phyloP scores from a whole-genome alignment of 106 monocot genomes.

The Chionographis japonica region DNA sequence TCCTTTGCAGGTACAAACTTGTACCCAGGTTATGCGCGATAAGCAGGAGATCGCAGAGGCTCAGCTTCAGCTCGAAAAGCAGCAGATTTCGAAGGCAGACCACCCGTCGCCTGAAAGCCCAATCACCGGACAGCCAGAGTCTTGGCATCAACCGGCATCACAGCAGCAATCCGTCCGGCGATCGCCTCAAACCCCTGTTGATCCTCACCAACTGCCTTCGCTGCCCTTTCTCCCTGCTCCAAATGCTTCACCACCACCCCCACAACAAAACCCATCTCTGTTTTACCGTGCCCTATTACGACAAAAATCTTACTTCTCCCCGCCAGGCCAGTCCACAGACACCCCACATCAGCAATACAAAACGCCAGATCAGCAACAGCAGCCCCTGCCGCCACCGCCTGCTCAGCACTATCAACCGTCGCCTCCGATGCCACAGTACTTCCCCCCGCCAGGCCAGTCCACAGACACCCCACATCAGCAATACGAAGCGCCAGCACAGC shows the following conservation, averaged over 20 bases:
- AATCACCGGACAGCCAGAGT: constrained; percentile 5
- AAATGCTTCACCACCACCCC: constrained; percentile 35
- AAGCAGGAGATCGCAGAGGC: constrained; percentile 73
- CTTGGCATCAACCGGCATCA: constrained; percentile 15
- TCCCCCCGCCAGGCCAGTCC: constrained; percentile 12
- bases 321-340: constrained; percentile 12
- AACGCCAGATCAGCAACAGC: constrained; percentile 14
- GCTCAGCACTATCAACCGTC: constrained; percentile 27
- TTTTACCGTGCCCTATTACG: constrained; percentile 10
- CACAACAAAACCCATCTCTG: constrained; percentile 26
- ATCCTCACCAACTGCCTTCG: constrained; percentile 13
- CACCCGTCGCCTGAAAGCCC: constrained; percentile 16
- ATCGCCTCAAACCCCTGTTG: constrained; percentile 10
- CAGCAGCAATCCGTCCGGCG: constrained; percentile 20
- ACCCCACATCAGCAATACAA: constrained; percentile 23
- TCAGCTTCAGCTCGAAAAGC: constrained; percentile 55
- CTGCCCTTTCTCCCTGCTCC: constrained; percentile 29
- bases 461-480: constrained; percentile 19
- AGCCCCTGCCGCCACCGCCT: constrained; percentile 12
- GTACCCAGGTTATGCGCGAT: constrained; percentile 68
- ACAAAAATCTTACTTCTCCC: constrained; percentile 32
- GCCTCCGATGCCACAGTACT: constrained; percentile 42
- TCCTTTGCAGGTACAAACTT: constrained; percentile 57
- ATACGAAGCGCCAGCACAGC: constrained; percentile 23
- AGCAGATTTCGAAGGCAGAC: constrained; percentile 36